Conservation (phyloP, 2,329 filamentous ascomycete genomes). For the Tricladium varicosporioides region DNA sequence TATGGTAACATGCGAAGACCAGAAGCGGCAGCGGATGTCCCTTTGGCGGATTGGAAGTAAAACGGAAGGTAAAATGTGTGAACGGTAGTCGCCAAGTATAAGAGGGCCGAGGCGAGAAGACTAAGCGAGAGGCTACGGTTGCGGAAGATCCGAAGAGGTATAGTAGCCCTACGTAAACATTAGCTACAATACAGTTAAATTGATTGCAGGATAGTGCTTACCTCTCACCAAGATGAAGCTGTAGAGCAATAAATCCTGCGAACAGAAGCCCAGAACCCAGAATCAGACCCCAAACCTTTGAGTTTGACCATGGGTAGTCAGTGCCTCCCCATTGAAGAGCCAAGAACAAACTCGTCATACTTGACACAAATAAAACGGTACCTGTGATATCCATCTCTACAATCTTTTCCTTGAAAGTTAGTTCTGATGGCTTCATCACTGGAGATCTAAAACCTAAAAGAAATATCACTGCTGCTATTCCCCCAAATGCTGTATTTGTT, state of each 20-base stretch:
- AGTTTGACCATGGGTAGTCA: constrained; percentile 41
- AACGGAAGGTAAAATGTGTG: constrained; percentile 28
- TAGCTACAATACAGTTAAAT: background rate
- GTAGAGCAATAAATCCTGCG: constrained; percentile 34
- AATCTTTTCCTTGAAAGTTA: constrained; percentile 40
- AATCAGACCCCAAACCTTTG: constrained; percentile 40
- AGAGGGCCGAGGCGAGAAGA: background rate
- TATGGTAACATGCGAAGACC: constrained; percentile 27
- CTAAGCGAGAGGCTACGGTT: constrained; percentile 30
- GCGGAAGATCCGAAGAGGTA: constrained; percentile 37
- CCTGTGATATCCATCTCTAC: constrained; percentile 45
- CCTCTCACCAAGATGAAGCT: constrained; percentile 41
- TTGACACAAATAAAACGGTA: constrained; percentile 42
- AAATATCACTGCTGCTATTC: constrained; percentile 35
- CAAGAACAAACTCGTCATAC: constrained; percentile 41
- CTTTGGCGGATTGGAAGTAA: constrained; percentile 34
- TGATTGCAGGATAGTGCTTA: constrained; percentile 31
- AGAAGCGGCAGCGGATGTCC: constrained; percentile 16
- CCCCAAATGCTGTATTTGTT: constrained; percentile 30
- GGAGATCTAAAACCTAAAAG: constrained; percentile 39
- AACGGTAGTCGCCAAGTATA: constrained; percentile 4
- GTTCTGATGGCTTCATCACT: constrained; percentile 29
- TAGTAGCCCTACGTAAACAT: constrained; percentile 34
- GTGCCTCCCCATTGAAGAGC: constrained; percentile 45
- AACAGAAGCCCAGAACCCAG: constrained; percentile 33